Conservation (phyloP, 257 asterid species). For the Plantago ovata region DNA sequence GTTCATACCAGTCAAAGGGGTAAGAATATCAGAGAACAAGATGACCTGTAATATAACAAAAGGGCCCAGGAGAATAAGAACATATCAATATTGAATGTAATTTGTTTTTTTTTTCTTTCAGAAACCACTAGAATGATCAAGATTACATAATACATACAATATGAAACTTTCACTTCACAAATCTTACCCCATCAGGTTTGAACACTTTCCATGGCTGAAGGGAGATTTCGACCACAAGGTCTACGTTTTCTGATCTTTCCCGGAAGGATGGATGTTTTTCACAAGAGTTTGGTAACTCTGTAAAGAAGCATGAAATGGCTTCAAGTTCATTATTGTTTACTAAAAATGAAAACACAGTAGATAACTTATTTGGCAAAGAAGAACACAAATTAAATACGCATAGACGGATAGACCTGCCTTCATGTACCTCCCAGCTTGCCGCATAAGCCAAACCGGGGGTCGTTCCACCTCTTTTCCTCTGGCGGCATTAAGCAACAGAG, state of each 20-base stretch:
- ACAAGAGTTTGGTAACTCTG: conserved; percentile 93
- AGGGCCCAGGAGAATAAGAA: conserved; percentile 7
- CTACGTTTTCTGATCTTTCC: conserved; percentile 95
- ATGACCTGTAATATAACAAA: conserved; percentile 60
- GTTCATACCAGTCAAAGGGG: conserved; percentile 96
- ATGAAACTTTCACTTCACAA: too few relatives aligned
- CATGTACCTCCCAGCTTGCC: conserved; percentile 99
- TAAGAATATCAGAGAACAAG: conserved; percentile 96
- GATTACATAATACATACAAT: too few relatives aligned
- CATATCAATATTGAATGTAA: background rate
- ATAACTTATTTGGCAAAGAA: too few relatives aligned
- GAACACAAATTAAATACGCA: conserved; percentile 16
- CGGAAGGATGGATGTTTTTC: conserved; percentile 97
- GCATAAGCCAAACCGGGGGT: conserved; percentile 99
- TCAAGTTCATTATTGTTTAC: conserved; percentile 20
- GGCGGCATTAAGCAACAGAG: conserved; percentile 79
- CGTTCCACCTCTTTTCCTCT: conserved; percentile 90
- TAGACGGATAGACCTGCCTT: conserved; percentile 79
- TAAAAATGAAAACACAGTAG: background rate
- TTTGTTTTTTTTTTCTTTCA: background rate
- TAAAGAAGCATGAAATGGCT: conserved; percentile 25
- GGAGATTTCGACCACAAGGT: conserved; percentile 98
- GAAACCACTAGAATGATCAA: too few relatives aligned
- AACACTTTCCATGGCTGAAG: conserved; percentile 97
- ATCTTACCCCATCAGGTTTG: conserved; percentile 89